Base-by-base conservation (phyloP, 495 filamentous ascomycete genomes). In the Chaetomium cochliodes region DNA sequence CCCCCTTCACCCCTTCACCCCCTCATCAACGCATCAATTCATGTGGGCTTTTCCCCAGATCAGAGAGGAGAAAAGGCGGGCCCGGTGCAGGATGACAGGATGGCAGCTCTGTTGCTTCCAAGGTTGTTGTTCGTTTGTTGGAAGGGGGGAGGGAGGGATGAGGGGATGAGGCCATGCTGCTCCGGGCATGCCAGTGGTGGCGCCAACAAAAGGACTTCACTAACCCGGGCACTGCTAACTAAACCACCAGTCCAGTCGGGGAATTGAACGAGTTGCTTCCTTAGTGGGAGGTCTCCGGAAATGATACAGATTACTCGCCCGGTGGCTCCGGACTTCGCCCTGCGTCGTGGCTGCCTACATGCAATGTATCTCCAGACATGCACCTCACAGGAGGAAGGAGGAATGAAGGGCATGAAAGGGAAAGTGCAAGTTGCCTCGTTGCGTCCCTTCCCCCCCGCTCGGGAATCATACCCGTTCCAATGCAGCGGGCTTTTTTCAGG, bases 401-500 rank as follows among this genome's bases (percentile, higher is more conserved):
- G n/a, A n/a, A n/a, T n/a, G n/a, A n/a, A n/a, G n/a, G n/a, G 33
- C 33, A 37, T 1, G 33, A 37, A 37, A 12, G 33, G 33, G 33
- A 5, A 37, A 30, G 28, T 30, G 28, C 28, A 30, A 30, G 53
- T 30, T 22, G n/a, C n/a, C n/a, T 22, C 3, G 5, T 2, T 37
- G 30, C 49, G 16, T 18, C 6, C 11, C n/a, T n/a, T n/a, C n/a
- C n/a, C n/a, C n/a, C 15, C 18, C 33, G 52, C 52, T 25, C 58
- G 58, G 58, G 49, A 50, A 60, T 33, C 58, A 60, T 54, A 53
- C 59, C 59, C 59, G 49, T 55, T 55, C n/a, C n/a, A n/a, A n/a
- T n/a, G 51, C 50, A 55, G 50, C 3, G 22, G 28, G 3, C n/a
- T 22, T n/a, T 18, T 5, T n/a, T 8, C 15, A 51, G 47, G 20